Base-by-base conservation (phyloP, 2,329 filamentous ascomycete genomes). In the Ceratocystis diversiconidia region DNA sequence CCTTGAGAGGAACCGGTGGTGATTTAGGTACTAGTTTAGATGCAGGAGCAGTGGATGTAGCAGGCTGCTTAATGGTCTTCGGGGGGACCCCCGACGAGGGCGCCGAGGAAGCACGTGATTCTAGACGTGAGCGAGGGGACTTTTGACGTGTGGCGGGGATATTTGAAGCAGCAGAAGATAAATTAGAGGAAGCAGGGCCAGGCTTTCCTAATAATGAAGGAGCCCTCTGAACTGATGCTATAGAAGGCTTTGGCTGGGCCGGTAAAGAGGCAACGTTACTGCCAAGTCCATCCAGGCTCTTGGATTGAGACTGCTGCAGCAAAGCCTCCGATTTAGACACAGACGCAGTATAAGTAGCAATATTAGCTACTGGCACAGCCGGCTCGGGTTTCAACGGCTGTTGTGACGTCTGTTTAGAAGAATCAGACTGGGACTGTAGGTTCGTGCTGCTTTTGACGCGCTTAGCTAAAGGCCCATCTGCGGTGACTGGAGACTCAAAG, bases 381-480 rank as follows among this genome's bases (percentile, higher is more conserved):
- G 30, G 7, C 55, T 32, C 25, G 12, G 28, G 12, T 36, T 59
- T 36, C 28, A 10, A 7, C 30, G 28, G 55, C 15, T 32, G 12
- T 41, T 41, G 36, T 41, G 12, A 15, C 8, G 17, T 2, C 15
- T 28, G 28, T 30, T n/a, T 17, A 8, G 17, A 36, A 19, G 55
- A 32, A 32, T 28, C 30, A 32, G 55, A 17, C 17, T 36, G 15
- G 4, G 28, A 36, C 28, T 28, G 17, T 15, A 22, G 28, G 28
- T n/a, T 59, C 5, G 28, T n/a, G 15, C 15, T 59, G 28, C 28
- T 59, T 36, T 59, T 59, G 55, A 8, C 17, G 25, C 55, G 55
- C 32, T 59, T 59, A 1, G 55, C 7, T 3, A 59, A 5, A 15
- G 92, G 62, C 89, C 89, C 1, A 81, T 92, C 68, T 19, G 17